Evolutionary conservation across 306 rosid genomes (phyloP).

Genomic region (Medicago arabica): DNA sequence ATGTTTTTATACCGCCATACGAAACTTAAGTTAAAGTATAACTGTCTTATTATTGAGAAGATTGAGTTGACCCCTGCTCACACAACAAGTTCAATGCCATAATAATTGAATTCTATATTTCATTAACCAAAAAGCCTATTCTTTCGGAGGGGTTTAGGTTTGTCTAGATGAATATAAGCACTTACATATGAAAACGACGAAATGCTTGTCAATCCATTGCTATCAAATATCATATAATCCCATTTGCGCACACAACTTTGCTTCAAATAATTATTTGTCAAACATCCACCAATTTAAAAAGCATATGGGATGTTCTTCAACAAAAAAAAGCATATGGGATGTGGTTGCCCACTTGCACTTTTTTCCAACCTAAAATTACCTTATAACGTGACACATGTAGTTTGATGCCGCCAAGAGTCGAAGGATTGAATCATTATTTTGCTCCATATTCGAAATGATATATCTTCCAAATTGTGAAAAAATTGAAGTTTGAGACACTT

Average conservation of each 20-base stretch:
- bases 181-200: slow-evolving; percentile 41
- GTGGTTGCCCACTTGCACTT: slow-evolving; percentile 34
- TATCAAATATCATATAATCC: slow-evolving; percentile 24
- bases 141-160: slow-evolving; percentile 33
- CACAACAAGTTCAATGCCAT: slow-evolving; percentile 8
- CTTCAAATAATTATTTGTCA: slow-evolving; percentile 38
- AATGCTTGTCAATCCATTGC: slow-evolving; percentile 46
- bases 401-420: neutral
- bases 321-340: neutral
- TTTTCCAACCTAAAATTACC: slow-evolving; percentile 12
- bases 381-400: neutral
- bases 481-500: neutral
- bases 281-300: slow-evolving; percentile 42
- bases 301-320: slow-evolving; percentile 1
- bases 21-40: too few relatives aligned
- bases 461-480: neutral
- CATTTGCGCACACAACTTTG: slow-evolving; percentile 34
- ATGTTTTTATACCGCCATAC: too few relatives aligned
- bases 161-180: slow-evolving; percentile 27
- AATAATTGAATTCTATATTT: slow-evolving; percentile 4
- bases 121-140: slow-evolving; percentile 36
- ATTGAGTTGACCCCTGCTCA: slow-evolving; percentile 48
- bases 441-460: neutral
- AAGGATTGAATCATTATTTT: neutral
- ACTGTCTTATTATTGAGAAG: slow-evolving; percentile 41